phyloP scores from a whole-genome alignment of 1,284 basidiomycete genomes.

The Ustilago loliicola region DNA sequence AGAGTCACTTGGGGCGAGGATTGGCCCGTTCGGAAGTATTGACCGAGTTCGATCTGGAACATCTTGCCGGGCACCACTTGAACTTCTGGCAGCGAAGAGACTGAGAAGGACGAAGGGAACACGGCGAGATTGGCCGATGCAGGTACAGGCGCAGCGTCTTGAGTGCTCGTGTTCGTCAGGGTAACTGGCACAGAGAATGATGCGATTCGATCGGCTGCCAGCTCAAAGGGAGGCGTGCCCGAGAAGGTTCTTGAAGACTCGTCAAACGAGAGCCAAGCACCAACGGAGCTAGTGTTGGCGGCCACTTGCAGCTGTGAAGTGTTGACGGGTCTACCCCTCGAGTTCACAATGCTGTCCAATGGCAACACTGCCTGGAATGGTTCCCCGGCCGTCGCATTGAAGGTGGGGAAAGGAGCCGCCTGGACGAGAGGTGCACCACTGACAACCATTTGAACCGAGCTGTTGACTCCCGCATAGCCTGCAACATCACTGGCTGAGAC shows the following conservation, averaged over 20 bases:
- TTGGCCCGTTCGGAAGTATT: constrained; percentile 30
- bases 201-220: constrained; percentile 59
- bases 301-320: constrained; percentile 21
- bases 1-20: constrained; percentile 22
- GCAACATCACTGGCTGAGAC: constrained; percentile 62
- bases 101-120: constrained; percentile 39
- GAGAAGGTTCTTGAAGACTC: constrained; percentile 75
- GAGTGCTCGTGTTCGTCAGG: constrained; percentile 68
- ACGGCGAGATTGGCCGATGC: constrained; percentile 63
- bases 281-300: constrained; percentile 73
- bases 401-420: constrained; percentile 66
- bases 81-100: constrained; percentile 32
- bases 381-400: constrained; percentile 75
- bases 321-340: constrained; percentile 23
- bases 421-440: constrained; percentile 47
- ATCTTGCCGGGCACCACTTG: constrained; percentile 30
- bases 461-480: constrained; percentile 60
- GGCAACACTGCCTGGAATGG: constrained; percentile 66
- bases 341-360: constrained; percentile 28
- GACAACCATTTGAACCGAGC: constrained; percentile 58
- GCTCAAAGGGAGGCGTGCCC: constrained; percentile 76
- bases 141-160: constrained; percentile 18
- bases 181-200: constrained; percentile 75
- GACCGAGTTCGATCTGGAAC: constrained; percentile 41
- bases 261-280: constrained; percentile 79